Conservation (phyloP, 179 eudicot genomes). For the Spergularia azorica region DNA sequence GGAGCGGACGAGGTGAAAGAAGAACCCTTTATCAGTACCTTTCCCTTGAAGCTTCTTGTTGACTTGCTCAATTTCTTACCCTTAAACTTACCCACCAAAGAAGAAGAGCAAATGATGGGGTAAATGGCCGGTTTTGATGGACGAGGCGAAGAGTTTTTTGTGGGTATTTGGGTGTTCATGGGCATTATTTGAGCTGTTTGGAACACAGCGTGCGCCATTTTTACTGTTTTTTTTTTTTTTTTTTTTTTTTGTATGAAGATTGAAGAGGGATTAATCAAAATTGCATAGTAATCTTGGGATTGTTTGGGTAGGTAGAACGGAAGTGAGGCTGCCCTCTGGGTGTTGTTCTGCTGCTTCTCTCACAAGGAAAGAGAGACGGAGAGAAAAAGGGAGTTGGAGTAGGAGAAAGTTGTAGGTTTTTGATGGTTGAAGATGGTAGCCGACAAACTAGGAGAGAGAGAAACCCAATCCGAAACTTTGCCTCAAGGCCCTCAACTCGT, state of each 20-base stretch:
- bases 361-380: background rate
- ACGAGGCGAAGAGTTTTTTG: slow-evolving; percentile 14
- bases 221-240: background rate
- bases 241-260: background rate
- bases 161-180: slow-evolving; percentile 50
- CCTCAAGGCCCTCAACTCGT: background rate
- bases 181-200: slow-evolving; percentile 70
- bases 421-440: slow-evolving; percentile 10
- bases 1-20: slow-evolving; percentile 13
- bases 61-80: slow-evolving; percentile 25
- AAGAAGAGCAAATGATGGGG: background rate
- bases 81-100: slow-evolving; percentile 7
- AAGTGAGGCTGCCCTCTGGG: background rate
- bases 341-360: slow-evolving; percentile 9
- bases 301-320: background rate
- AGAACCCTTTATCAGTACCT: slow-evolving; percentile 29
- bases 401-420: slow-evolving; percentile 23
- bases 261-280: background rate
- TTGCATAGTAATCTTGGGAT: background rate
- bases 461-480: slow-evolving; percentile 24
- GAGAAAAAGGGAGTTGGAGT: background rate
- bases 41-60: background rate
- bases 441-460: background rate
- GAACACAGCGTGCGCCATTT: slow-evolving; percentile 62
- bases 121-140: slow-evolving; percentile 24